phyloP scores from a whole-genome alignment of 495 filamentous ascomycete genomes.

The Cercophora scortea region DNA sequence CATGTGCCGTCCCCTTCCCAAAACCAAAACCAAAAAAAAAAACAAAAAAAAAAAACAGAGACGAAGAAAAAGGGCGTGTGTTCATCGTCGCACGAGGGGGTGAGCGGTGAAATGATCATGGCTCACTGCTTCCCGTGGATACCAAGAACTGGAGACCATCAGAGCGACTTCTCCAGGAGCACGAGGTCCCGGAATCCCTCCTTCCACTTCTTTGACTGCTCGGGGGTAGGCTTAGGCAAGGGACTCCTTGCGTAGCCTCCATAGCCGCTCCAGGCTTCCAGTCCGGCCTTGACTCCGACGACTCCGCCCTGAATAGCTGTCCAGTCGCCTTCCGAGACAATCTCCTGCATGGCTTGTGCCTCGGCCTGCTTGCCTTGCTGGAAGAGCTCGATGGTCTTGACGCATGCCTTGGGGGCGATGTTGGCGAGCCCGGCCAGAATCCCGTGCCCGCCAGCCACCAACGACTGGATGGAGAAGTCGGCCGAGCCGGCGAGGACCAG shows the following conservation, averaged over 20 bases:
- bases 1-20: too few relatives aligned
- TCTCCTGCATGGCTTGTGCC: constrained; percentile 68
- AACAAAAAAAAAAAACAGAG: too few relatives aligned
- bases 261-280: constrained; percentile 73
- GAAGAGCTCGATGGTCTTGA: constrained; percentile 67
- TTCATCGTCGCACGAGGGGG: too few relatives aligned
- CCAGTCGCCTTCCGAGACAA: constrained; percentile 83
- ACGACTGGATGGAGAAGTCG: constrained; percentile 80
- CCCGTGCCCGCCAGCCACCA: constrained; percentile 77
- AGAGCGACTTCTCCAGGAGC: constrained; percentile 51
- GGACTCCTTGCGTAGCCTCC: constrained; percentile 72
- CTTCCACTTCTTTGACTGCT: constrained; percentile 54
- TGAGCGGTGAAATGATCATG: too few relatives aligned
- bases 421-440: constrained; percentile 83
- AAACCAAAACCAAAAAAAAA: too few relatives aligned
- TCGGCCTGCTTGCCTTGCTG: constrained; percentile 58
- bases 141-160: background rate
- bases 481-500: constrained; percentile 80
- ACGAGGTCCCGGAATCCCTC: constrained; percentile 70
- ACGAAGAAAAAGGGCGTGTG: too few relatives aligned
- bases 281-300: constrained; percentile 72
- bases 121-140: too few relatives aligned
- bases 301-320: constrained; percentile 79
- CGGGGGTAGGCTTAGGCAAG: constrained; percentile 57
- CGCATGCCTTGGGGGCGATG: constrained; percentile 69